Conservation (phyloP, 345 rosid species). For the Citrus medica region DNA sequence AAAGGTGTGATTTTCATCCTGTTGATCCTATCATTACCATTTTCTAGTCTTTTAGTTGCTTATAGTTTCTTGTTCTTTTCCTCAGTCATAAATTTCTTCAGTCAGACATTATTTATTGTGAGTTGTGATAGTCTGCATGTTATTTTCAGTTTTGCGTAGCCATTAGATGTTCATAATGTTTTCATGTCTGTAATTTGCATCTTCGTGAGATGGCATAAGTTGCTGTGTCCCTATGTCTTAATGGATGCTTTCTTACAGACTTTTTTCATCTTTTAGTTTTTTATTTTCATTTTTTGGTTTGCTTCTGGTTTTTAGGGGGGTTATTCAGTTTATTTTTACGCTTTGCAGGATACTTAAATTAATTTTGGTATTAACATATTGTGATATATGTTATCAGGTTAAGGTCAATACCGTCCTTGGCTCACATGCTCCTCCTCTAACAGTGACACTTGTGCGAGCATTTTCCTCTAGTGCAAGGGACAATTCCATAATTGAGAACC, state of each 20-base stretch:
- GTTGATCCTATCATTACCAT: not conserved
- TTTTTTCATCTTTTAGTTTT: not conserved
- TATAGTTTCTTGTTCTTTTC: not conserved
- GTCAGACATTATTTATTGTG: not conserved
- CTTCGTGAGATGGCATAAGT: not conserved
- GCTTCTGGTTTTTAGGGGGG: not conserved
- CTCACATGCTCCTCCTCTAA: slow-evolving; percentile 76
- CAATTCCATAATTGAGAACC: slow-evolving; percentile 55
- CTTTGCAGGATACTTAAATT: not conserved
- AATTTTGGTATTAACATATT: slow-evolving; percentile 1
- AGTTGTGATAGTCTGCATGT: not conserved
- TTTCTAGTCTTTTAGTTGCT: not conserved
- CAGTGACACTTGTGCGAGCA: slow-evolving; percentile 64
- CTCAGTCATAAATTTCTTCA: not conserved
- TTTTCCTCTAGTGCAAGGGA: slow-evolving; percentile 46
- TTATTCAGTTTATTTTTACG: not conserved
- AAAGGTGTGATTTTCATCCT: slow-evolving; percentile 43
- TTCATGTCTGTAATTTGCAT: not conserved
- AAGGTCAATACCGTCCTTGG: slow-evolving; percentile 82
- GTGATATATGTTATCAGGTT: slow-evolving; percentile 48
- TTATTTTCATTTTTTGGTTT: not conserved
- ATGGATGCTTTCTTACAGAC: not conserved
- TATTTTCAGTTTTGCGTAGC: not conserved
- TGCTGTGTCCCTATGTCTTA: not conserved
- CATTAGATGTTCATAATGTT: not conserved